Base-by-base conservation (phyloP, 257 asterid genomes). In the Rhazya stricta region DNA sequence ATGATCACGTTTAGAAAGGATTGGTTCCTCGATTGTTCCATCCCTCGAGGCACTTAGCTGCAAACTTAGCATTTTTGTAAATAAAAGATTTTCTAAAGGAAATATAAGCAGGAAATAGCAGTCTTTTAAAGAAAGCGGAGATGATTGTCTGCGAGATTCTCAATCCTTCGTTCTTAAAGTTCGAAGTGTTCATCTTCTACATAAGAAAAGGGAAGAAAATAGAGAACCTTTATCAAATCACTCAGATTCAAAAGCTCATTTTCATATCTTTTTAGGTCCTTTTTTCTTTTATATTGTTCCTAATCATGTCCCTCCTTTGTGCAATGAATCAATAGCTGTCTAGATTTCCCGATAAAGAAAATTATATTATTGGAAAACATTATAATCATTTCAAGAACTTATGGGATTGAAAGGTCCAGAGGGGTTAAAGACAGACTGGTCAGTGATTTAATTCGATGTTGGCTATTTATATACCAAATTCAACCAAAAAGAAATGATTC, bases 51-150 rank as follows among this genome's bases (percentile, higher is more conserved):
- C 43, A 39, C 4, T 43, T 43, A 9, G 50, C 15, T 8, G 50
- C 50, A 43, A 43, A 43, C 2, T 43, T 0, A 1, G 8, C 13
- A 12, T 43, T 43, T 43, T 43, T 9, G 50, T 8, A 9, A 43
- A 43, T 43, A 12, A 43, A 43, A 8, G 25, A 54, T 54, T 54
- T 1, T 12, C 29, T 1, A 21, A 56, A 56, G 5, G 34, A 15
- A 32, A 9, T n/a, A 25, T 56, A 56, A 56, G 36, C 53, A 58
- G 0, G 2, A 61, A 27, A 16, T 1, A 61, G 43, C 68, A 32
- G 8, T 62, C 68, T 32, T 62, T 32, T 32, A 62, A 62, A 62
- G 68, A 62, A 62, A 62, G 25, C 12, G n/a, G n/a, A 62, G 67
- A 60, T 61, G 30, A 30, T 9, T 30, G n/a, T 61, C 4, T 34